phyloP scores from a whole-genome alignment of 768 basidiomycete genomes.

The Brasilioporus rufonigricans region DNA sequence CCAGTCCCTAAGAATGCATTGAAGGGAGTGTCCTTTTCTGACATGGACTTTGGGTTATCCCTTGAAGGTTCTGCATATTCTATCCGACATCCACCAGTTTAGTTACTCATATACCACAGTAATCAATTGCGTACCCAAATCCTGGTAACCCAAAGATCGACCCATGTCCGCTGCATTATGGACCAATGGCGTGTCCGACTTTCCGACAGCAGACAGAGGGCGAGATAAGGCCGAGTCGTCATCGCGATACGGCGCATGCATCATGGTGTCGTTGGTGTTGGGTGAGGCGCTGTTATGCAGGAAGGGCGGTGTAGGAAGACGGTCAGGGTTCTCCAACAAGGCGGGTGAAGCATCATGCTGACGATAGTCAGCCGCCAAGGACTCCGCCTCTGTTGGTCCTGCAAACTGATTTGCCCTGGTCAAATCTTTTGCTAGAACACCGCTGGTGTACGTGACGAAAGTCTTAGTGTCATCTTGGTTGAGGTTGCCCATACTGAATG shows the following conservation, averaged over 20 bases:
- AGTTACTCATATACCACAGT: background rate
- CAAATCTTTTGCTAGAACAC: constrained; percentile 12
- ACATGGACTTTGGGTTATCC: constrained; percentile 20
- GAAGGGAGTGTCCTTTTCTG: constrained; percentile 44
- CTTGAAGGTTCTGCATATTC: constrained; percentile 63
- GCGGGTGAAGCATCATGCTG: constrained; percentile 19
- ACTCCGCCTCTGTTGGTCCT: constrained; percentile 23
- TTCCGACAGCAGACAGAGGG: constrained; percentile 16
- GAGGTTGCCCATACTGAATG: constrained; percentile 15
- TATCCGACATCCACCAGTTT: constrained; percentile 25
- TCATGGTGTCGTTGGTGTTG: constrained; percentile 4
- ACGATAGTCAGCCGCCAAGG: constrained; percentile 27
- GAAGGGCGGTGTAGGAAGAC: constrained; percentile 21
- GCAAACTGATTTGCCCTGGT: background rate
- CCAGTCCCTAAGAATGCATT: constrained; percentile 43
- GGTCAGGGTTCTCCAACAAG: constrained; percentile 8
- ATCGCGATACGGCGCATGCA: constrained; percentile 22
- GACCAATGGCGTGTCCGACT: constrained; percentile 41
- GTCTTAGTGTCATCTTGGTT: constrained; percentile 19
- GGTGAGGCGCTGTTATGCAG: constrained; percentile 1
- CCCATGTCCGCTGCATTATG: constrained; percentile 43
- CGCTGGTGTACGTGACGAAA: constrained; percentile 23
- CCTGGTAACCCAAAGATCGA: constrained; percentile 42
- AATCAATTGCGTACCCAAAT: constrained; percentile 44
- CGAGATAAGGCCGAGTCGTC: constrained; percentile 15